These are phyloP conservation scores for Fraxinus sp. DNA, from an alignment of 305 asterid genomes.

Conservation along the genomic window DNA sequence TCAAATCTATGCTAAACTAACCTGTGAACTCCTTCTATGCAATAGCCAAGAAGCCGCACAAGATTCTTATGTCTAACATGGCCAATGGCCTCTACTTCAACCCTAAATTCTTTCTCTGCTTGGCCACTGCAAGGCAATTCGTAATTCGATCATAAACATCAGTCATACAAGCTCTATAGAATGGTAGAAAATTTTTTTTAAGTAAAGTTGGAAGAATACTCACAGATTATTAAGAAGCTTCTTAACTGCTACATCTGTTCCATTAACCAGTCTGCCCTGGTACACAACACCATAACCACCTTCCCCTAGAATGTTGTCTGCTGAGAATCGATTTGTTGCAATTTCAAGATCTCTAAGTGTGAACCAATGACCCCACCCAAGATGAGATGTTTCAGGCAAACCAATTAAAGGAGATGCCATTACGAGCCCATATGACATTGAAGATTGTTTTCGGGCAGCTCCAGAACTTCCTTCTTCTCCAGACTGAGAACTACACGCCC, in stretches of 20 bases:
- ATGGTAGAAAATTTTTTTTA: not conserved
- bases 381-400: conserved; percentile 86
- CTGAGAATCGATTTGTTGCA: conserved; percentile 70
- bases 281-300: conserved; percentile 93
- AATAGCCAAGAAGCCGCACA: conserved; percentile 89
- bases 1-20: conserved; percentile 22
- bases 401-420: conserved; percentile 82
- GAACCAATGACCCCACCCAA: conserved; percentile 99
- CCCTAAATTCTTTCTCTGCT: conserved; percentile 91
- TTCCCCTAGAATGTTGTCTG: conserved; percentile 72
- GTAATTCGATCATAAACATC: conserved; percentile 19
- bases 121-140: conserved; percentile 64
- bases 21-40: conserved; percentile 96
- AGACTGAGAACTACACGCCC: not conserved
- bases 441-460: conserved; percentile 49
- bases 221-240: conserved; percentile 88
- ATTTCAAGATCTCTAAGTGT: conserved; percentile 84
- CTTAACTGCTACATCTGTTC: conserved; percentile 86
- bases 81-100: conserved; percentile 93
- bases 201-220: conserved; percentile 32
- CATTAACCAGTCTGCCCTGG: conserved; percentile 72
- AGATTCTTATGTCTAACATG: conserved; percentile 95
- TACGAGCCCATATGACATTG: conserved; percentile 50
- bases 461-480: conserved; percentile 39
- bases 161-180: not conserved